Evolutionary conservation across 2,329 filamentous ascomycete genomes (phyloP).

Genomic region (Diaporthe eres): DNA sequence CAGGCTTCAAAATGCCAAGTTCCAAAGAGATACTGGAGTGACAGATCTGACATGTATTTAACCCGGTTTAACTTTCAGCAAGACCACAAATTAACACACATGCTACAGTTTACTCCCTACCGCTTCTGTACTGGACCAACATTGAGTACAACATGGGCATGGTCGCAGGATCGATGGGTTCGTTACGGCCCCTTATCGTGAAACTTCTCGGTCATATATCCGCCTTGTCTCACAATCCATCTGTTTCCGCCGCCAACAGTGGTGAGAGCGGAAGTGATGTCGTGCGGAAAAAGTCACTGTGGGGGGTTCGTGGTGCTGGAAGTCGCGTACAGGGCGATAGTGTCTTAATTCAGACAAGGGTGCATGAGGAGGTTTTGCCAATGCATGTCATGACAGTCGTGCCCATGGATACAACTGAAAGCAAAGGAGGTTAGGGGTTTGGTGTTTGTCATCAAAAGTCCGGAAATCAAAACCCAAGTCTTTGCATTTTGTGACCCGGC

Average conservation of each 20-base stretch:
- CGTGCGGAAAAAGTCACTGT: background rate
- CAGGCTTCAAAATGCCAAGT: constrained; percentile 12
- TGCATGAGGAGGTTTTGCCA: background rate
- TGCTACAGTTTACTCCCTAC: background rate
- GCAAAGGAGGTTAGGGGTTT: background rate
- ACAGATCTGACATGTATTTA: constrained; percentile 11
- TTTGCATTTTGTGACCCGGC: too few species aligned
- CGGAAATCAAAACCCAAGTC: background rate
- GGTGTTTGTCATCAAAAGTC: too few species aligned
- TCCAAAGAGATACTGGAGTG: constrained; percentile 15
- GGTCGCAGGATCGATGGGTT: constrained; percentile 18
- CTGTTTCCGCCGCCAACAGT: background rate
- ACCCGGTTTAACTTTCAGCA: background rate
- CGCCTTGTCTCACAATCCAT: background rate
- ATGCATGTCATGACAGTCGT: background rate
- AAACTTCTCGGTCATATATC: background rate
- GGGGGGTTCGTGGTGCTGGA: constrained; percentile 1
- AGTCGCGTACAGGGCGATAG: constrained; percentile 11
- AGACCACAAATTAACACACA: background rate
- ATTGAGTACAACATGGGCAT: constrained; percentile 19
- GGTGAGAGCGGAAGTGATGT: background rate
- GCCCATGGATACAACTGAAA: background rate
- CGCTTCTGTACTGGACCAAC: constrained; percentile 11
- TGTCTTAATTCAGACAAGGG: background rate
- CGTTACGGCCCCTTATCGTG: constrained; percentile 7